These are phyloP conservation scores for Senna tora DNA, from an alignment of 306 rosid genomes.

Conservation along the genomic window DNA sequence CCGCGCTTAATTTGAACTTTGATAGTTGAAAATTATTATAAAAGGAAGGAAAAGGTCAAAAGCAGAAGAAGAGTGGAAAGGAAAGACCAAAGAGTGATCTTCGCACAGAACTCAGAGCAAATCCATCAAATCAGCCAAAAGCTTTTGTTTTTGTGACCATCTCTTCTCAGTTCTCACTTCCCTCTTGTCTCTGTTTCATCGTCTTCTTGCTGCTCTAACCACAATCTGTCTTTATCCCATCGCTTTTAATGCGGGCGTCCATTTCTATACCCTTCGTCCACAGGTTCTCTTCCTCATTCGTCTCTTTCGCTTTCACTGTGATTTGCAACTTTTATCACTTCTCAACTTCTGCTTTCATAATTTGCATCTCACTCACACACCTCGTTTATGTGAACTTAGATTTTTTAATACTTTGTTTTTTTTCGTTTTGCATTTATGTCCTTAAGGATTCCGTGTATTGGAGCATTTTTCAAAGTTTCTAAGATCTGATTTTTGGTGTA, in stretches of 20 bases:
- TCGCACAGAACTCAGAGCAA: not conserved
- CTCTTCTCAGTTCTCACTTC: not conserved
- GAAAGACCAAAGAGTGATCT: not conserved
- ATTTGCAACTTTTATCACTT: not conserved
- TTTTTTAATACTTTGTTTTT: not conserved
- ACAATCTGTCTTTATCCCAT: not conserved
- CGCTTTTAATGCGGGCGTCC: conserved; percentile 40
- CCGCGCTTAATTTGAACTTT: conserved; percentile 33
- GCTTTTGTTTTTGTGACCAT: not conserved
- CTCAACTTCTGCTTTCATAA: not conserved
- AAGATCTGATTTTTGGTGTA: conserved; percentile 46
- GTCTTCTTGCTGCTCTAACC: conserved; percentile 11
- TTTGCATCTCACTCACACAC: not conserved
- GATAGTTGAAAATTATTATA: conserved; percentile 16
- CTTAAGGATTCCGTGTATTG: conserved; percentile 21
- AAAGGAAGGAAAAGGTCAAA: conserved; percentile 25
- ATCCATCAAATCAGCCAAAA: conserved; percentile 48
- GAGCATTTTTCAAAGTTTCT: not conserved
- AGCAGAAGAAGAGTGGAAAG: conserved; percentile 5
- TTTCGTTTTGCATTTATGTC: conserved; percentile 17
- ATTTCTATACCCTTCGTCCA: not conserved
- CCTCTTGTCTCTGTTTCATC: conserved; percentile 44
- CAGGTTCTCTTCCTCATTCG: not conserved
- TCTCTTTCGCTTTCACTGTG: not conserved
- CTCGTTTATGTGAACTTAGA: not conserved